Conservation (phyloP, 495 filamentous ascomycete genomes). For the Aspergillus coremiiformis region DNA sequence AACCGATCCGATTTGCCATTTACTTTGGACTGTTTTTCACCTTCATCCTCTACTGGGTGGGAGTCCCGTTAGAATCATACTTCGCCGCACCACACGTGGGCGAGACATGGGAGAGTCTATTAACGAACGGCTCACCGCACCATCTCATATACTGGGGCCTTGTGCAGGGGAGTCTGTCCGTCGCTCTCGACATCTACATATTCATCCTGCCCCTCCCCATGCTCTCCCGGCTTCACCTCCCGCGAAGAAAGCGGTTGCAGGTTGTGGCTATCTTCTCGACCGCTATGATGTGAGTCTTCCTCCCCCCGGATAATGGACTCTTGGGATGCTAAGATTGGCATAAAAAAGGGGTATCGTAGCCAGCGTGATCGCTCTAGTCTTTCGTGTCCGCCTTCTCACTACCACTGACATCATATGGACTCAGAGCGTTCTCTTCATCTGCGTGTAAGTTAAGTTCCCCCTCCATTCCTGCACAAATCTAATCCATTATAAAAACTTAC, state of each 20-base stretch:
- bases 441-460: not conserved
- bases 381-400: not conserved
- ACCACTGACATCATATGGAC: not conserved
- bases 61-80: not conserved
- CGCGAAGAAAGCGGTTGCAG: not conserved
- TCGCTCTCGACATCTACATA: not conserved
- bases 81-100: not conserved
- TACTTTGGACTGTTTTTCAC: not conserved
- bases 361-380: not conserved
- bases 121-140: not conserved
- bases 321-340: not conserved
- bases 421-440: not conserved
- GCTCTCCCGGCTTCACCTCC: not conserved
- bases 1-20: not conserved
- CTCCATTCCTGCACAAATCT: not conserved
- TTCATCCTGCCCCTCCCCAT: not conserved
- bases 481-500: not conserved
- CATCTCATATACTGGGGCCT: not conserved
- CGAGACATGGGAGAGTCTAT: not conserved
- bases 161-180: not conserved
- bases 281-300: not conserved
- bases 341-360: not conserved
- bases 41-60: not conserved
- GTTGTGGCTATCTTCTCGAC: not conserved
- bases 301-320: not conserved